Evolutionary conservation across 257 asterid genomes (phyloP).

Genomic region (Solanum gandarillasii): DNA sequence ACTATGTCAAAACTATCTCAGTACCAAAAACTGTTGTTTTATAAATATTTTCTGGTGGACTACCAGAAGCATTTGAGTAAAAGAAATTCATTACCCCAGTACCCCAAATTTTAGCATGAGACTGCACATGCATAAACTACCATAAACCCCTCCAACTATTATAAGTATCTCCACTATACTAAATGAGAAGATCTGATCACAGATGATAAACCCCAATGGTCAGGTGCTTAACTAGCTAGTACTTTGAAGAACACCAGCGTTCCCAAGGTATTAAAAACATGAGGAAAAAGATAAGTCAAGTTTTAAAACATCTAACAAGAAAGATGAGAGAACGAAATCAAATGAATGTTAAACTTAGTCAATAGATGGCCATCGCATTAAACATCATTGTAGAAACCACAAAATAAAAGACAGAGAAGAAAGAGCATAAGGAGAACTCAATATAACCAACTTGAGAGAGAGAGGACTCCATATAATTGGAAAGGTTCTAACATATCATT

Average conservation of each 20-base stretch:
- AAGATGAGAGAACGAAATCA: background rate
- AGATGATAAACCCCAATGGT: background rate
- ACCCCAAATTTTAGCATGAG: background rate
- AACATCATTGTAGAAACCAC: background rate
- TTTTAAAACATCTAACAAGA: background rate
- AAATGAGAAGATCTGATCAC: background rate
- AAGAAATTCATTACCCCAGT: background rate
- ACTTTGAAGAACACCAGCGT: background rate
- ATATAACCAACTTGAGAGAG: background rate
- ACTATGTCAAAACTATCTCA: background rate
- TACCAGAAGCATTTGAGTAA: background rate
- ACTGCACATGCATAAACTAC: background rate
- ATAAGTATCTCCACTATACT: background rate
- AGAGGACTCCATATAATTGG: background rate
- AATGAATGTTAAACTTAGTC: background rate
- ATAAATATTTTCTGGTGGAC: background rate
- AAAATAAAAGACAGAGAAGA: background rate
- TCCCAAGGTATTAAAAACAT: background rate
- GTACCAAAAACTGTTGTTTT: background rate
- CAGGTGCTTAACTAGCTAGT: background rate
- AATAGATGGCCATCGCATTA: background rate
- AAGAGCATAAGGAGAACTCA: background rate
- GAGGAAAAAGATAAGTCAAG: background rate
- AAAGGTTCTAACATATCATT: background rate
- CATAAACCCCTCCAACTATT: background rate